phyloP scores from a whole-genome alignment of 2,329 filamentous ascomycete genomes.

The Phoma herbarum region DNA sequence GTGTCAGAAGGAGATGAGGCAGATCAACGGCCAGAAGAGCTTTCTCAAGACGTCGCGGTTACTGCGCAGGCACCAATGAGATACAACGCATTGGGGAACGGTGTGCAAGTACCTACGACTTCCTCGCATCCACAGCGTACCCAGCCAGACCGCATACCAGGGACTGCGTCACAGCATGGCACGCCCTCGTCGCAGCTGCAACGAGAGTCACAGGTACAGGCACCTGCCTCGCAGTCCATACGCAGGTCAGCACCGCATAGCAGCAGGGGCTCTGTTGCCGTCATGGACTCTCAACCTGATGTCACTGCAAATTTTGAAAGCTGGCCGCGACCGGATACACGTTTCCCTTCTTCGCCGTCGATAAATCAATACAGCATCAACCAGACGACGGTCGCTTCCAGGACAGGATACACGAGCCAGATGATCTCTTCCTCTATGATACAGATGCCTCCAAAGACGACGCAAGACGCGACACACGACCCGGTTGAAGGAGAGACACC shows the following conservation, averaged over 20 bases:
- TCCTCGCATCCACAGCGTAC: conserved; percentile 47
- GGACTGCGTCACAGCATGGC: conserved; percentile 29
- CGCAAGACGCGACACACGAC: conserved; percentile 19
- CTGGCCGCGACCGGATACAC: conserved; percentile 33
- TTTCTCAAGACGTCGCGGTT: conserved; percentile 31
- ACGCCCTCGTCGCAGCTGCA: conserved; percentile 36
- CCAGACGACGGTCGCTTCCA: conserved; percentile 44
- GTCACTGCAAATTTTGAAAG: conserved; percentile 36
- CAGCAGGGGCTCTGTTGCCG: conserved; percentile 51
- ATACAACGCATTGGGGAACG: conserved; percentile 30
- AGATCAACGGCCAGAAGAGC: conserved; percentile 47
- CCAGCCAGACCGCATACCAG: conserved; percentile 33
- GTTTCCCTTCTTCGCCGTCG: conserved; percentile 51
- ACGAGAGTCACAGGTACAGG: conserved; percentile 29
- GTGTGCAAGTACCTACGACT: conserved; percentile 49
- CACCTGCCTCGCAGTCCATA: conserved; percentile 29
- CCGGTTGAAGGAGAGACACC: conserved; percentile 19
- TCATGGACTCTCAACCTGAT: conserved; percentile 58
- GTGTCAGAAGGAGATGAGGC: conserved; percentile 25
- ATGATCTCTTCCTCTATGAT: conserved; percentile 44
- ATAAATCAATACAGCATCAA: conserved; percentile 48
- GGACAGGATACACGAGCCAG: conserved; percentile 45
- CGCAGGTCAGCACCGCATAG: conserved; percentile 31
- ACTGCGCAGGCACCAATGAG: conserved; percentile 25
- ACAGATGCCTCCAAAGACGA: conserved; percentile 40